phyloP scores from a whole-genome alignment of 306 rosid genomes.

The Coriaria nepalensis region DNA sequence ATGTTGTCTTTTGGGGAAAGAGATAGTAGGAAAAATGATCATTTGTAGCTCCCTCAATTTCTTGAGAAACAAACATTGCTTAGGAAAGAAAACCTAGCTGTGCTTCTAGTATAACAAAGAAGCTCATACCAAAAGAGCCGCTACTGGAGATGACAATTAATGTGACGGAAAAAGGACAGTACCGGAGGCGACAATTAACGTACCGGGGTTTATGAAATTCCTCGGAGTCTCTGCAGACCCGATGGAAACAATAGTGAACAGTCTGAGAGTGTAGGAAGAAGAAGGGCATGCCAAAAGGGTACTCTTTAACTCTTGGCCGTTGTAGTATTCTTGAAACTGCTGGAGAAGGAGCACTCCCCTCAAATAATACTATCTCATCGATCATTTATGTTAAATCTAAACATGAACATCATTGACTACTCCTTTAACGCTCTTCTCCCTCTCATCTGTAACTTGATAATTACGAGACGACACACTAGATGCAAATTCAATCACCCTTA shows the following conservation, averaged over 20 bases:
- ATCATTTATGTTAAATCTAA: too few relatives aligned
- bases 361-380: too few relatives aligned
- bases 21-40: not conserved
- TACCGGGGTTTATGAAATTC: constrained; percentile 93
- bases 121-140: constrained; percentile 58
- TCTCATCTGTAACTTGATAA: too few relatives aligned
- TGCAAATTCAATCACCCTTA: too few relatives aligned
- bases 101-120: constrained; percentile 15
- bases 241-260: constrained; percentile 57
- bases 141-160: too few relatives aligned
- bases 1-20: too few relatives aligned
- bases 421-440: too few relatives aligned
- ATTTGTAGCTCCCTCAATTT: not conserved
- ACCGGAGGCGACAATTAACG: constrained; percentile 51
- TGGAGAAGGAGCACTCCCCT: constrained; percentile 61
- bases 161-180: constrained; percentile 88
- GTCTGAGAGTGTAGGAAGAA: constrained; percentile 55
- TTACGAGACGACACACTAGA: too few relatives aligned
- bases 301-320: constrained; percentile 55
- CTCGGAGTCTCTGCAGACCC: constrained; percentile 96
- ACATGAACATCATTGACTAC: too few relatives aligned
- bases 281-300: constrained; percentile 73
- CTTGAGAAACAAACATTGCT: not conserved
- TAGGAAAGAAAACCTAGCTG: too few relatives aligned
- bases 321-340: constrained; percentile 89